A percentile compares a stretch with the other conserved stretches of the same genome.
These are phyloP conservation scores for Spizellomyces punctatus DNA, from an alignment of 192 early-diverging fungal species.

Conservation along the genomic window DNA sequence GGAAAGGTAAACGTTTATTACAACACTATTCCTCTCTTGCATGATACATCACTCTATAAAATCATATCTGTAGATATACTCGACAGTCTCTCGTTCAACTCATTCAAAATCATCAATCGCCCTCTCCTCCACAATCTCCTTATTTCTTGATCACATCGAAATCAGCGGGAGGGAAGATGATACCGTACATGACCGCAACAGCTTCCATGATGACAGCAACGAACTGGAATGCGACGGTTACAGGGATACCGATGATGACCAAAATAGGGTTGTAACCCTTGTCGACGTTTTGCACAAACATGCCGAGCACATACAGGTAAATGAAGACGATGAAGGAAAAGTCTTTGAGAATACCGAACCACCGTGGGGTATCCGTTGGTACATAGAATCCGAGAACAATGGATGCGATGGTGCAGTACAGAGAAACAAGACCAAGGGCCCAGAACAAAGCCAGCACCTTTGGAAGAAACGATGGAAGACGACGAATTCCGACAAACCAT, in stretches of 20 bases:
- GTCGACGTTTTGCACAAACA: constrained; percentile 58
- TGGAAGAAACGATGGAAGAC: constrained; percentile 54
- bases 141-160: constrained; percentile 66
- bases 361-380: constrained; percentile 45
- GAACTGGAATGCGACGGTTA: constrained; percentile 52
- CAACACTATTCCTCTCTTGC: too few relatives aligned
- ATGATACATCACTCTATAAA: too few relatives aligned
- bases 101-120: too few relatives aligned
- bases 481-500: constrained; percentile 63
- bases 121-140: not conserved
- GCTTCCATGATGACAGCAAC: constrained; percentile 53
- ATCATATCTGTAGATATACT: too few relatives aligned
- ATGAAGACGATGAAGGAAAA: constrained; percentile 55
- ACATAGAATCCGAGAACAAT: constrained; percentile 47
- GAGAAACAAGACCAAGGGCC: constrained; percentile 50
- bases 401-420: constrained; percentile 49
- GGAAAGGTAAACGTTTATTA: too few relatives aligned
- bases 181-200: constrained; percentile 54
- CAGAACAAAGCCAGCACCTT: constrained; percentile 60
- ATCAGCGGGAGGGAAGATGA: constrained; percentile 52
- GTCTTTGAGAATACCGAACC: constrained; percentile 59
- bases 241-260: constrained; percentile 44
- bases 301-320: constrained; percentile 55
- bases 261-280: constrained; percentile 46
- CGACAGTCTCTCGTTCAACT: too few relatives aligned